These are phyloP conservation scores for Eragrostis curvula DNA, from an alignment of 176 grass and related monocot genomes.

Conservation along the genomic window DNA sequence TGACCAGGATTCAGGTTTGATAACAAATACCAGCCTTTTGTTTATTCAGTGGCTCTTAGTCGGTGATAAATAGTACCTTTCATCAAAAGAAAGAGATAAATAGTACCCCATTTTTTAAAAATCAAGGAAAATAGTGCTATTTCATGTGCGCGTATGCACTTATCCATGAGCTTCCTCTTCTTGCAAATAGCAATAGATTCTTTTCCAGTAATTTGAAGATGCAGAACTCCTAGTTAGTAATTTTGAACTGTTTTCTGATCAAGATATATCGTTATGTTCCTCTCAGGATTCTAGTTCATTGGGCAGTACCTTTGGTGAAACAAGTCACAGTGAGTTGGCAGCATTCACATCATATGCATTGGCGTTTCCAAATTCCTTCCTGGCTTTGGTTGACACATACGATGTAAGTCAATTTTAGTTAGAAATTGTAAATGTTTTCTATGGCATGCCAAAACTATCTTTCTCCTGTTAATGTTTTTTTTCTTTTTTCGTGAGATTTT, in stretches of 20 bases:
- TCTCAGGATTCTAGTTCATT: slow-evolving; percentile 77
- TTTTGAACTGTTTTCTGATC: slow-evolving; percentile 1
- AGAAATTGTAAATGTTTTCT: slow-evolving; percentile 24
- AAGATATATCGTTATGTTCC: slow-evolving; percentile 15
- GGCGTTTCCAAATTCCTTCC: slow-evolving; percentile 92
- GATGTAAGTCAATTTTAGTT: slow-evolving; percentile 68
- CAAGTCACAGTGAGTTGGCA: slow-evolving; percentile 95
- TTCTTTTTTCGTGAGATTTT: background rate
- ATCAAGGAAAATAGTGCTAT: background rate
- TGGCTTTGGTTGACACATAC: slow-evolving; percentile 96
- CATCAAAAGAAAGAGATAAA: background rate
- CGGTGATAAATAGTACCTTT: background rate
- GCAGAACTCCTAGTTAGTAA: slow-evolving; percentile 20
- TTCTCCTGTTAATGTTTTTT: background rate
- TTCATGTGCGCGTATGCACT: background rate
- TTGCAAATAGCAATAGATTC: background rate
- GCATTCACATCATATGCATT: slow-evolving; percentile 97
- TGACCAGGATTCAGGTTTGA: slow-evolving; percentile 75
- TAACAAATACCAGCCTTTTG: background rate
- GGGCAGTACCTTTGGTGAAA: slow-evolving; percentile 67
- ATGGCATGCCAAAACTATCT: slow-evolving; percentile 16
- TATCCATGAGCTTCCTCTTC: slow-evolving; percentile 4
- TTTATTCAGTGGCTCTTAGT: background rate
- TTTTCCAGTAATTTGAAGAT: slow-evolving; percentile 6
- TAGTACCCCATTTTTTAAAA: background rate